Evolutionary conservation across 2,329 filamentous ascomycete genomes (phyloP).

Genomic region (Hyphodiscus sp.): DNA sequence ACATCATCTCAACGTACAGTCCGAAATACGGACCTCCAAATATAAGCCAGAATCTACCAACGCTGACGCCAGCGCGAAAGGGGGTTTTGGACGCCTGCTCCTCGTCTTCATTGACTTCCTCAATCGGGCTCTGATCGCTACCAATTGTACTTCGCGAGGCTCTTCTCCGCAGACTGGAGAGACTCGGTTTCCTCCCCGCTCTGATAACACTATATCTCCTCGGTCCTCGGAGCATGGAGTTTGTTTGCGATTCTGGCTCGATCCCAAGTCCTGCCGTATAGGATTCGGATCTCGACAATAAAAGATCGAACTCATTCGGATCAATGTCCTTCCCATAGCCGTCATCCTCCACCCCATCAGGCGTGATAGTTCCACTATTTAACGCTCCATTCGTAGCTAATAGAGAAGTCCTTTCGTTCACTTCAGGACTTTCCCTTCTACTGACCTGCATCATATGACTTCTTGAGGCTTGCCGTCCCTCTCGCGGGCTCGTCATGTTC

Average conservation of each 20-base stretch:
- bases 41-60: conserved; percentile 53
- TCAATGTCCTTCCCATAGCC: conserved; percentile 35
- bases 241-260: conserved; percentile 26
- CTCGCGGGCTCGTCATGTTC: background rate
- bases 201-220: conserved; percentile 18
- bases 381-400: conserved; percentile 6
- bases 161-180: conserved; percentile 14
- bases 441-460: conserved; percentile 16
- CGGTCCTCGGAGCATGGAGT: conserved; percentile 26
- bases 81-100: conserved; percentile 20
- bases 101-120: conserved; percentile 13
- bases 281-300: conserved; percentile 24
- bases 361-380: conserved; percentile 2
- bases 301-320: conserved; percentile 26
- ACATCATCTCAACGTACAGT: too few species aligned
- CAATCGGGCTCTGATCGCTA: conserved; percentile 8
- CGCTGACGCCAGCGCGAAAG: conserved; percentile 37
- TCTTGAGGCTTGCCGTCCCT: conserved; percentile 31
- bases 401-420: conserved; percentile 14
- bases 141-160: conserved; percentile 16
- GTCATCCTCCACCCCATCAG: conserved; percentile 14
- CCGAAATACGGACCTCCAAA: conserved; percentile 36
- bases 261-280: conserved; percentile 25
- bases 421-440: background rate
- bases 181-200: conserved; percentile 13